Conservation (phyloP, 768 basidiomycete genomes). For the Floccularia luteovirens region DNA sequence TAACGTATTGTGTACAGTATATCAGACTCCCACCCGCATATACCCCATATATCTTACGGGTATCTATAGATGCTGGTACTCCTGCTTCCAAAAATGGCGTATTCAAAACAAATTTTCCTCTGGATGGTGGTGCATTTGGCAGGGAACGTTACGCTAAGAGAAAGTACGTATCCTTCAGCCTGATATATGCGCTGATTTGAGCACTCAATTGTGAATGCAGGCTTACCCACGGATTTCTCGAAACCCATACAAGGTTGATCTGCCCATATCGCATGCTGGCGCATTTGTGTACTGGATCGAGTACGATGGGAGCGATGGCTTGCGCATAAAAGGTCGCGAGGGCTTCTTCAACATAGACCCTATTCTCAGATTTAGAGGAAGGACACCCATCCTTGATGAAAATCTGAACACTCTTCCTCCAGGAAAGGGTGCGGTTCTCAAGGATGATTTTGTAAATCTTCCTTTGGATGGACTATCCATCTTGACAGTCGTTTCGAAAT, state of each 20-base stretch:
- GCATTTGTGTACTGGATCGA: conserved; percentile 96
- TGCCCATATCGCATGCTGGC: conserved; percentile 94
- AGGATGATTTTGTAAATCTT: conserved; percentile 51
- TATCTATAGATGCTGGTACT: conserved; percentile 88
- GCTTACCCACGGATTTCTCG: conserved; percentile 76
- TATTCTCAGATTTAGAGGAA: conserved; percentile 65
- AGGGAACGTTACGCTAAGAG: conserved; percentile 69
- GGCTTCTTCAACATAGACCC: conserved; percentile 98
- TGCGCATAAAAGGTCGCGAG: conserved; percentile 73
- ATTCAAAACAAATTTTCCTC: conserved; percentile 94
- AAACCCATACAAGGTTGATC: conserved; percentile 90
- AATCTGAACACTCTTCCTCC: conserved; percentile 45
- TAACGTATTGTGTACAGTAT: conserved; percentile 49
- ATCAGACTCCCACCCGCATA: conserved; percentile 92
- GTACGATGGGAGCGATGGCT: conserved; percentile 61
- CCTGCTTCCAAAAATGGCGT: conserved; percentile 85
- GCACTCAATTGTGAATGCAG: conserved; percentile 26
- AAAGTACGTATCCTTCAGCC: conserved; percentile 42
- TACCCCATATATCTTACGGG: conserved; percentile 83
- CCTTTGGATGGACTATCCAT: conserved; percentile 86
- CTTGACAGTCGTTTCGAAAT: conserved; percentile 90
- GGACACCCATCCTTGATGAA: conserved; percentile 63
- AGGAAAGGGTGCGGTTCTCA: conserved; percentile 43
- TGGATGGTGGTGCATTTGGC: conserved; percentile 83
- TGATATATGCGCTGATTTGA: conserved; percentile 10